phyloP scores from a whole-genome alignment of 2,329 filamentous ascomycete genomes.

The Pseudonectria foliicola region DNA sequence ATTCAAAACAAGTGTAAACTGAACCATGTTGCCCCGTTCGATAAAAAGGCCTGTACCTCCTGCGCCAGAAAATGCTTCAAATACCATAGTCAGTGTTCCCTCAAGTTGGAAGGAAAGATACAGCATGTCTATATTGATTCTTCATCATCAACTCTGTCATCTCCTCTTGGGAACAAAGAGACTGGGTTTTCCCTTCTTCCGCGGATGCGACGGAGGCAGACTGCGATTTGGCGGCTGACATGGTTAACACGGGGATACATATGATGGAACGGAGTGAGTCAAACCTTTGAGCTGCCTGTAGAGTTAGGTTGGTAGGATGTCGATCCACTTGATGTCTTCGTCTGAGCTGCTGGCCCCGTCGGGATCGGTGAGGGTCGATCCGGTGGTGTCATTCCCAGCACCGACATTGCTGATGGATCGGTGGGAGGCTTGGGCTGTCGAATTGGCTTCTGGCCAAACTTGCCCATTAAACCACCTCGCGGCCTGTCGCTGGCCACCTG shows the following conservation, averaged over 20 bases:
- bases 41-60: no score
- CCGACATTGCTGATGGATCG: slow-evolving; percentile 47
- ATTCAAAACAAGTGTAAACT: no score
- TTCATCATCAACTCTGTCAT: slow-evolving; percentile 4
- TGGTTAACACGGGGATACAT: slow-evolving; percentile 9
- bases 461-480: slow-evolving; percentile 28
- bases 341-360: slow-evolving; percentile 5
- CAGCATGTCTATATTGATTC: no score
- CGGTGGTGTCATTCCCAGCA: slow-evolving; percentile 41
- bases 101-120: no score
- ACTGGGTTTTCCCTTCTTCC: slow-evolving; percentile 36
- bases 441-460: slow-evolving; percentile 28
- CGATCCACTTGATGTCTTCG: slow-evolving; percentile 16
- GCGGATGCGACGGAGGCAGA: slow-evolving; percentile 20
- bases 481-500: slow-evolving; percentile 25
- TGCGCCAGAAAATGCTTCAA: no score
- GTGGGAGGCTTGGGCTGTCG: slow-evolving; percentile 25
- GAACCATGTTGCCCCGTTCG: no score
- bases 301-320: slow-evolving; percentile 10
- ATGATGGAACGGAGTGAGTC: not conserved
- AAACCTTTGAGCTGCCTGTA: slow-evolving; percentile 15
- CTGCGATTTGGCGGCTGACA: slow-evolving; percentile 9
- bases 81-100: no score
- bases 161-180: slow-evolving; percentile 38
- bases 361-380: slow-evolving; percentile 31